Evolutionary conservation across 192 early-diverging fungal genomes (phyloP).

Genomic region (Lunasporangiospora selenospora): DNA sequence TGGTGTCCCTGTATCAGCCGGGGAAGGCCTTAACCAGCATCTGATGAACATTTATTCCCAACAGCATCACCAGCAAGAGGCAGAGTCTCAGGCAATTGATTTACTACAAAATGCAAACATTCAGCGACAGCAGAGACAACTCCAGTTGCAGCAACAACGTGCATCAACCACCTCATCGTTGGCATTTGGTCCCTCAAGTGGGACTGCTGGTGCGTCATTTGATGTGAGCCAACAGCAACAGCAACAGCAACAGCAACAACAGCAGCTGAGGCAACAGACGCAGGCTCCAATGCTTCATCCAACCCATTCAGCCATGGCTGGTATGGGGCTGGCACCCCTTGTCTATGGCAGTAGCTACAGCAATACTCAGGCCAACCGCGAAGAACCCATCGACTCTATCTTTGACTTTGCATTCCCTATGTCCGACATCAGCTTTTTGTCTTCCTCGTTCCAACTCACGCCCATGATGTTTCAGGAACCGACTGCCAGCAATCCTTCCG

Average conservation of each 20-base stretch:
- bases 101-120: slow-evolving; percentile 25
- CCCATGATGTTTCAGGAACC: slow-evolving; percentile 25
- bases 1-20: background rate
- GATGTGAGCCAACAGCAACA: slow-evolving; percentile 13
- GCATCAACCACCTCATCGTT: slow-evolving; percentile 26
- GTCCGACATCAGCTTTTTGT: slow-evolving; percentile 35
- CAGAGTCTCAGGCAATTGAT: slow-evolving; percentile 15
- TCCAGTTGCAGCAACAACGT: slow-evolving; percentile 25
- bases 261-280: slow-evolving; percentile 11
- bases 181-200: slow-evolving; percentile 19
- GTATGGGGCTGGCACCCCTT: slow-evolving; percentile 18
- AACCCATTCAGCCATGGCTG: slow-evolving; percentile 1
- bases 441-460: slow-evolving; percentile 41
- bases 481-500: background rate
- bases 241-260: slow-evolving; percentile 20
- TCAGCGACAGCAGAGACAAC: slow-evolving; percentile 23
- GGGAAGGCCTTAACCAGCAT: slow-evolving; percentile 8
- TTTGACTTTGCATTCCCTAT: slow-evolving; percentile 47
- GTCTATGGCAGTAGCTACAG: slow-evolving; percentile 25
- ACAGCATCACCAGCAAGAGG: slow-evolving; percentile 31
- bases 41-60: slow-evolving; percentile 26
- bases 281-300: too few relatives aligned
- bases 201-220: slow-evolving; percentile 17
- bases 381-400: slow-evolving; percentile 24
- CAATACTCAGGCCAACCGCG: background rate